phyloP scores from a whole-genome alignment of 441 rosid species.

The Monsonia emarginata region DNA sequence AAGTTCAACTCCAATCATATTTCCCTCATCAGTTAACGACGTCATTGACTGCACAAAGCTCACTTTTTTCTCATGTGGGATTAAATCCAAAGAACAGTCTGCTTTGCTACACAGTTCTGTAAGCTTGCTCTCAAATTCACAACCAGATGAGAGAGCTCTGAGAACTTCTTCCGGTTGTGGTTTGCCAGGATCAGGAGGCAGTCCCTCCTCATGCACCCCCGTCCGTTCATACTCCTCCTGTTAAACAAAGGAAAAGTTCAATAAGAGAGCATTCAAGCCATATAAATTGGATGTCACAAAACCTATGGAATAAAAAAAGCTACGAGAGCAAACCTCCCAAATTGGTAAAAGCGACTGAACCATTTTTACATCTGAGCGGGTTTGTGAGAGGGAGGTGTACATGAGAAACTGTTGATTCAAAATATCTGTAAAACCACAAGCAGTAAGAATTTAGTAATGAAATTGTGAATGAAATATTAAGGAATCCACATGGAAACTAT shows the following conservation, averaged over 20 bases:
- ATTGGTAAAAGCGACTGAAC: conserved; percentile 94
- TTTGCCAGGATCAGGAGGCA: conserved; percentile 62
- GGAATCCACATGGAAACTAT: neutral
- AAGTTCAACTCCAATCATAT: conserved; percentile 25
- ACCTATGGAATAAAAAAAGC: conserved; percentile 11
- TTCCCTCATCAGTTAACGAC: conserved; percentile 24
- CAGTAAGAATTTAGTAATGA: conserved; percentile 13
- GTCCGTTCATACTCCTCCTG: conserved; percentile 86
- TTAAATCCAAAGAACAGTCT: conserved; percentile 17
- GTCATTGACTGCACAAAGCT: conserved; percentile 24
- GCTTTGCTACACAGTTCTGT: conserved; percentile 32
- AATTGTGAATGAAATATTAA: conserved; percentile 8
- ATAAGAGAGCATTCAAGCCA: conserved; percentile 16
- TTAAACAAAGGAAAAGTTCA: conserved; percentile 17
- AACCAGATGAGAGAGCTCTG: conserved; percentile 47
- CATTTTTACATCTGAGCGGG: conserved; percentile 63
- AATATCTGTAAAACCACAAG: conserved; percentile 48
- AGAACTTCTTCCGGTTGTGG: conserved; percentile 60
- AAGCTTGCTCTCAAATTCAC: conserved; percentile 43
- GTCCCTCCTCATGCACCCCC: conserved; percentile 43
- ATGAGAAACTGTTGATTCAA: conserved; percentile 58
- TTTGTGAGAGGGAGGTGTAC: conserved; percentile 67
- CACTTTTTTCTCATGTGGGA: conserved; percentile 23
- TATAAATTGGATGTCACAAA: conserved; percentile 3
- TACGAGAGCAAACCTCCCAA: conserved; percentile 69